phyloP scores from a whole-genome alignment of 768 basidiomycete species.

The Pulveroboletus frians region DNA sequence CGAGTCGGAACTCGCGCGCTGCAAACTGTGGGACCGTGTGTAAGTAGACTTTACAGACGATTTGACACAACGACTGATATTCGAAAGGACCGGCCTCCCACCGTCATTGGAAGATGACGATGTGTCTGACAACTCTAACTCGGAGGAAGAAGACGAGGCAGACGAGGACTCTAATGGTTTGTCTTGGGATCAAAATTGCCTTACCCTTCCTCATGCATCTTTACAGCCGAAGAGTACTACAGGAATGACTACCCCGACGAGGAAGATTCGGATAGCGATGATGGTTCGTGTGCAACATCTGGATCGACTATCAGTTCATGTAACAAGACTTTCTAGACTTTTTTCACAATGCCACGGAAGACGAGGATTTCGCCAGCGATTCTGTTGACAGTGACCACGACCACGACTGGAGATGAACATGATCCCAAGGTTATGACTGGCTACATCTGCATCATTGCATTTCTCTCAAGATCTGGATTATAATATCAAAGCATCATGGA shows the following conservation, averaged over 20 bases:
- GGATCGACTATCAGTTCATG: not conserved
- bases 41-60: constrained; percentile 30
- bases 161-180: constrained; percentile 84
- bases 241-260: constrained; percentile 84
- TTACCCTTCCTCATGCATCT: not conserved
- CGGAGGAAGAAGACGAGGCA: constrained; percentile 66
- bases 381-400: constrained; percentile 30
- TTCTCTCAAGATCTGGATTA: constrained; percentile 16
- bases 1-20: constrained; percentile 54
- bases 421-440: not conserved
- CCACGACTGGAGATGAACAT: constrained; percentile 30
- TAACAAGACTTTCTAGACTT: constrained; percentile 38
- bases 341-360: constrained; percentile 52
- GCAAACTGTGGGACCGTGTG: constrained; percentile 63
- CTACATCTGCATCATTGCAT: constrained; percentile 16
- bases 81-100: constrained; percentile 58
- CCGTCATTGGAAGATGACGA: constrained; percentile 45
- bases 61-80: not conserved
- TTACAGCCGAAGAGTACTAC: constrained; percentile 73
- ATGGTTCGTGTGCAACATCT: constrained; percentile 31
- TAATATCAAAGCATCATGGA: constrained; percentile 19
- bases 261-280: constrained; percentile 41
- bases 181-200: constrained; percentile 3
- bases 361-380: constrained; percentile 36
- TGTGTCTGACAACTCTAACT: constrained; percentile 59